Base-by-base conservation (phyloP, 106 monocot species). In the Acorus calamus region DNA sequence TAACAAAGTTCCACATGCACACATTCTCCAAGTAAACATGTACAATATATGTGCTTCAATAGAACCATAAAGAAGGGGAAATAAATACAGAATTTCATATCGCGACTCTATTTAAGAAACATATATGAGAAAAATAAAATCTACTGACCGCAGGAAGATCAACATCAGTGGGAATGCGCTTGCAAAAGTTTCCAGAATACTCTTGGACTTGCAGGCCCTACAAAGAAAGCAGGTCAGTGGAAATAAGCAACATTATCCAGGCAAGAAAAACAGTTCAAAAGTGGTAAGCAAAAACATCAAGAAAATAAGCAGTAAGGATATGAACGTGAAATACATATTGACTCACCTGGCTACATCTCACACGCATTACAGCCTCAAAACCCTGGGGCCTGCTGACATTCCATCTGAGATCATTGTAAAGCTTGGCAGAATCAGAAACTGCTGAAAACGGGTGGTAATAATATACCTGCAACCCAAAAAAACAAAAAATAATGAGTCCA, bases 281-380 rank as follows among this genome's bases (percentile, higher is more conserved):
- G 28, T 28, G 28, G 28, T 28, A 28, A 28, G 28, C 28, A 28
- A 28, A 28, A 28, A 28, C 28, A 28, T 28, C 28, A 28, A 28
- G 28, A 28, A 28, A 28, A 28, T 28, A 28, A 28, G 28, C 28
- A 28, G 28, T 28, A 28, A 28, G 28, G 28, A 28, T 28, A 0
- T 28, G 28, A 28, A 28, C 28, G 28, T 28, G 28, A 28, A 28
- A 28, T 28, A 28, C 28, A 28, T 28, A 28, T 28, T 28, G 28
- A 45, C 67, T 76, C 63, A 82, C 94, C 80, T 86, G 84, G 69
- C 89, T 83, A 58, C 94, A 94, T 76, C 94, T 71, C 45, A 94
- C 94, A 76, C 94, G 94, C 94, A 94, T 94, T 49, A 94, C 94
- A 68, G 94, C 94, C 66, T 94, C 94, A 84, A 94, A 94, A 55